Evolutionary conservation across 139 green algal genomes (phyloP).

Genomic region (Chlamydomonas incerta): DNA sequence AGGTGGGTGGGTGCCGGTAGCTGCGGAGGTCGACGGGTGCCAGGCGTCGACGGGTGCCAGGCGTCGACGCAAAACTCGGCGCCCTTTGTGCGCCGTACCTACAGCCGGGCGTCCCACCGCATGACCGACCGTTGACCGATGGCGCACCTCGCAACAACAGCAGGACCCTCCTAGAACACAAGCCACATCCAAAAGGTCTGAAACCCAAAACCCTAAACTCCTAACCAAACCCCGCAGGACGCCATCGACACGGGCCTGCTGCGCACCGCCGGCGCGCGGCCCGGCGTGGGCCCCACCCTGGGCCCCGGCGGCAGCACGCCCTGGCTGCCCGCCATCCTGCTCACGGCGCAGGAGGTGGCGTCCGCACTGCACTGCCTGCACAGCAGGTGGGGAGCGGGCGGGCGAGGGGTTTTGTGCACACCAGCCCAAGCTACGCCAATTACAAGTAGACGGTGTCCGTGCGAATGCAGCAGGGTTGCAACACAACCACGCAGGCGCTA

Average conservation of each 20-base stretch:
- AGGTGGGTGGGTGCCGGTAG: background rate
- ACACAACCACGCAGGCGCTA: too few relatives aligned
- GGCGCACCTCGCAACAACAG: too few relatives aligned
- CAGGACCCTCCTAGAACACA: background rate
- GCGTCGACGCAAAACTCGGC: too few relatives aligned
- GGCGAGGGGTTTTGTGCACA: too few relatives aligned
- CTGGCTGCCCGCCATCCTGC: slow-evolving; percentile 31
- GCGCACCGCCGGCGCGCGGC: background rate
- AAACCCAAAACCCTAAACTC: too few relatives aligned
- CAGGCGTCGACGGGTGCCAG: too few relatives aligned
- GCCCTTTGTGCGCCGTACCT: too few relatives aligned
- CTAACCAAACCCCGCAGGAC: background rate
- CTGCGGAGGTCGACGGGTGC: background rate
- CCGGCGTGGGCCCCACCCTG: background rate
- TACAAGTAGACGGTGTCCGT: too few relatives aligned
- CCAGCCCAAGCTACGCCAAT: too few relatives aligned
- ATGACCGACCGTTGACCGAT: background rate
- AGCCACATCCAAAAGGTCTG: background rate
- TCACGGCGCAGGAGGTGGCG: slow-evolving; percentile 46
- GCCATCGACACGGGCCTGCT: slow-evolving; percentile 22
- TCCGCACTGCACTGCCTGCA: slow-evolving; percentile 66
- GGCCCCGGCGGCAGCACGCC: too few relatives aligned
- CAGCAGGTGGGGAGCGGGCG: background rate
- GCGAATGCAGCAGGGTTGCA: too few relatives aligned
- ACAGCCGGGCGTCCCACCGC: too few relatives aligned